These are phyloP conservation scores for Aspergillus phoenicis DNA, from an alignment of 2,329 filamentous ascomycete genomes.

Conservation along the genomic window DNA sequence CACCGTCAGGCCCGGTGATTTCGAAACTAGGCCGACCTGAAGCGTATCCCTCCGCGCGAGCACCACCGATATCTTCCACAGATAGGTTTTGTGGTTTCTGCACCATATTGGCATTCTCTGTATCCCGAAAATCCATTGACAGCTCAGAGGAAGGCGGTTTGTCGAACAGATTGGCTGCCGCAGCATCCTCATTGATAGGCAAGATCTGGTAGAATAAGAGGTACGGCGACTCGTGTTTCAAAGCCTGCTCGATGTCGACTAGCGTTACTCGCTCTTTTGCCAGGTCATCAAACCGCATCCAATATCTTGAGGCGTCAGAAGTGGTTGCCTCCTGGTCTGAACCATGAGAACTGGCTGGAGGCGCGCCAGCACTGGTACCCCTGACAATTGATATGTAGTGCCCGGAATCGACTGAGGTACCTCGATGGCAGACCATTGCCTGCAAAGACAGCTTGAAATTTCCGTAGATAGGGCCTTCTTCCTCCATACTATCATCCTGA, in stretches of 20 bases:
- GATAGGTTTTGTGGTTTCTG: constrained; percentile 23
- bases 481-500: constrained; percentile 70
- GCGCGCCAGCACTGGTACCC: constrained; percentile 58
- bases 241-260: constrained; percentile 74
- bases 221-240: constrained; percentile 89
- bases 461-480: constrained; percentile 70
- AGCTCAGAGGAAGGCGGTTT: constrained; percentile 33
- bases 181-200: constrained; percentile 72
- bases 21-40: constrained; percentile 44
- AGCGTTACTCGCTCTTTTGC: constrained; percentile 69
- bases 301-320: constrained; percentile 69
- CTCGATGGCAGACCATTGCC: constrained; percentile 89
- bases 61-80: constrained; percentile 23
- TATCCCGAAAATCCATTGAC: constrained; percentile 29
- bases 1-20: constrained; percentile 34
- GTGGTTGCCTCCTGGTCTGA: constrained; percentile 23
- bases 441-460: constrained; percentile 93
- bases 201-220: constrained; percentile 94
- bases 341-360: constrained; percentile 30
- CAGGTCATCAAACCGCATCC: constrained; percentile 95
- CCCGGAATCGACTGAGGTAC: constrained; percentile 80
- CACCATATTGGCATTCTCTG: constrained; percentile 22
- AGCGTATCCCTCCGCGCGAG: constrained; percentile 24
- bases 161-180: constrained; percentile 39
- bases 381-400: constrained; percentile 89